phyloP scores from a whole-genome alignment of 306 rosid species.

The Cucumis melo region DNA sequence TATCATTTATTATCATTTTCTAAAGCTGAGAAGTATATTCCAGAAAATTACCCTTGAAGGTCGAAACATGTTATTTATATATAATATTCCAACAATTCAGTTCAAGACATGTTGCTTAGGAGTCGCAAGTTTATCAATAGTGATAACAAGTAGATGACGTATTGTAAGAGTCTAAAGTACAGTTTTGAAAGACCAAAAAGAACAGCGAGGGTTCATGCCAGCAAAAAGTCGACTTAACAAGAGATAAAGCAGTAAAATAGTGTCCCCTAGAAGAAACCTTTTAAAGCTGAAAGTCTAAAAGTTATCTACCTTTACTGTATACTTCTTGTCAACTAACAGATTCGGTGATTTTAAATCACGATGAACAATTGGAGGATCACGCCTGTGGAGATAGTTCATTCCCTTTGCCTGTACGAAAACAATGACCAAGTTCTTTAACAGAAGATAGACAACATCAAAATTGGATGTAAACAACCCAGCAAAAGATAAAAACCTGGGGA shows the following conservation, averaged over 20 bases:
- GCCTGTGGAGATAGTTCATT: constrained; percentile 96
- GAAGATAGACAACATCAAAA: background rate
- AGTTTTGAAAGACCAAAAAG: background rate
- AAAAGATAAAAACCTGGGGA: constrained; percentile 7
- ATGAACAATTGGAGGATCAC: constrained; percentile 95
- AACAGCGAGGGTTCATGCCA: background rate
- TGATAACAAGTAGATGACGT: background rate
- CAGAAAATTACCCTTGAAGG: too few species aligned
- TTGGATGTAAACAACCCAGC: background rate
- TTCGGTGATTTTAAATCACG: constrained; percentile 95
- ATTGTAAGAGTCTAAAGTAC: background rate
- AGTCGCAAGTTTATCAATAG: background rate
- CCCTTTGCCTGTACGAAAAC: constrained; percentile 74
- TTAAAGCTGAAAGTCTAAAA: constrained; percentile 2
- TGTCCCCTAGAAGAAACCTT: constrained; percentile 6
- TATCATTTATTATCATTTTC: background rate
- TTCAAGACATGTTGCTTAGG: background rate
- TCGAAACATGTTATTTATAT: background rate
- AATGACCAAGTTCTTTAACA: constrained; percentile 9
- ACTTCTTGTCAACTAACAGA: constrained; percentile 94
- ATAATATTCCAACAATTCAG: background rate
- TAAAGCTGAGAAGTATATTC: background rate
- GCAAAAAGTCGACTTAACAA: background rate
- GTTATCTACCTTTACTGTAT: constrained; percentile 72
- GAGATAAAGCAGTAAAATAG: background rate